These are phyloP conservation scores for Rhexocercosporidium sp. DNA, from an alignment of 2,329 filamentous ascomycete species.

Conservation along the genomic window DNA sequence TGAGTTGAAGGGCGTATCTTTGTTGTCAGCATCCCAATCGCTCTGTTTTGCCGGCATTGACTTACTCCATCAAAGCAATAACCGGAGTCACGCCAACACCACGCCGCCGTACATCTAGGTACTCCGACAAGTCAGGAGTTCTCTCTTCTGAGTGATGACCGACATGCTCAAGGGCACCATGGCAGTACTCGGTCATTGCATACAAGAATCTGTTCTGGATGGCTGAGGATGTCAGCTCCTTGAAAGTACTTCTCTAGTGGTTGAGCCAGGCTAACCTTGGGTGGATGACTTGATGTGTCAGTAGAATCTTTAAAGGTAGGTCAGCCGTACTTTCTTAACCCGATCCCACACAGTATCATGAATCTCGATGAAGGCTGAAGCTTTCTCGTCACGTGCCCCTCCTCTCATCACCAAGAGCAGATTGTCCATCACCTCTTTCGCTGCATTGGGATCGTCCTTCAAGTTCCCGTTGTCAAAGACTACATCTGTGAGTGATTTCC, in stretches of 20 bases:
- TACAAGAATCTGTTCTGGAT: constrained; percentile 9
- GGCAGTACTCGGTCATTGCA: constrained; percentile 15
- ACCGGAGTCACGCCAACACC: constrained; percentile 19
- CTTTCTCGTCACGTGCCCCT: neutral
- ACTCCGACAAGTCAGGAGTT: constrained; percentile 12
- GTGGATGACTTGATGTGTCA: neutral
- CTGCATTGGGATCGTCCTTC: neutral
- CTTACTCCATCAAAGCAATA: constrained; percentile 19
- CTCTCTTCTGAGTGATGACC: neutral
- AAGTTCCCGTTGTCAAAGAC: constrained; percentile 21
- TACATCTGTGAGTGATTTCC: neutral
- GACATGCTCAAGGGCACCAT: constrained; percentile 16
- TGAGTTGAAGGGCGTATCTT: constrained; percentile 18
- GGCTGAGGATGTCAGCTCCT: neutral
- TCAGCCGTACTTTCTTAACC: neutral
- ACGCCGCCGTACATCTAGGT: constrained; percentile 2
- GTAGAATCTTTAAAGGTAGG: neutral
- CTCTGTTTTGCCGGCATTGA: no score
- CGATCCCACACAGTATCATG: constrained; percentile 19
- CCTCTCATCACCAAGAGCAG: constrained; percentile 2
- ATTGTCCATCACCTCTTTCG: neutral
- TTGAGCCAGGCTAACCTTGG: neutral
- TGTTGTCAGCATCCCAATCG: neutral
- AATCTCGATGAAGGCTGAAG: constrained; percentile 7
- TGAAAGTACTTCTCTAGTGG: neutral